These are phyloP conservation scores for Mycena polygramma DNA, from an alignment of 768 basidiomycete species.

Conservation along the genomic window DNA sequence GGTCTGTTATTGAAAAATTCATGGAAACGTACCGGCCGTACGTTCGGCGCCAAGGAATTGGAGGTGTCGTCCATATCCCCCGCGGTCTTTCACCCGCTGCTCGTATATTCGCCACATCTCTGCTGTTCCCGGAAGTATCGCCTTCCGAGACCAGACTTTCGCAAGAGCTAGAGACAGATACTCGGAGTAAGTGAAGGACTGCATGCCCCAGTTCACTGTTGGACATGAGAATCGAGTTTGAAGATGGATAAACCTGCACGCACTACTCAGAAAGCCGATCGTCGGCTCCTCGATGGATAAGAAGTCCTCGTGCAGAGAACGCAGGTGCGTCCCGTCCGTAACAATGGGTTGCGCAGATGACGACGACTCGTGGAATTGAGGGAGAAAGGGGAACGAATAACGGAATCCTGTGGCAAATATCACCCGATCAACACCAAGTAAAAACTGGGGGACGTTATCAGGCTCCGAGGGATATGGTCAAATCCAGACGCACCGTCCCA, in stretches of 20 bases:
- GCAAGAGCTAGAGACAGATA: slow-evolving; percentile 52
- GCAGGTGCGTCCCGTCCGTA: slow-evolving; percentile 45
- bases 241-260: background rate
- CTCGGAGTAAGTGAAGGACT: slow-evolving; percentile 54
- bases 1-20: background rate
- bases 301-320: slow-evolving; percentile 45
- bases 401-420: slow-evolving; percentile 50
- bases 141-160: slow-evolving; percentile 53
- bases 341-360: slow-evolving; percentile 38
- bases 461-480: background rate
- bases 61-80: slow-evolving; percentile 53
- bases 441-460: slow-evolving; percentile 39
- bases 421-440: slow-evolving; percentile 44
- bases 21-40: slow-evolving; percentile 38
- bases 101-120: slow-evolving; percentile 51
- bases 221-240: background rate
- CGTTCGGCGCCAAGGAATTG: slow-evolving; percentile 50
- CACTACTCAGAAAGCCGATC: slow-evolving; percentile 42
- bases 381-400: slow-evolving; percentile 49
- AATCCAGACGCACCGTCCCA: slow-evolving; percentile 41
- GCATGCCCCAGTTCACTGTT: slow-evolving; percentile 55
- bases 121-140: slow-evolving; percentile 48
- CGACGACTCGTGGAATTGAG: slow-evolving; percentile 43
- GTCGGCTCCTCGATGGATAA: slow-evolving; percentile 51
- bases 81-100: slow-evolving; percentile 45